Evolutionary conservation across 2,329 filamentous ascomycete genomes (phyloP).

Genomic region (Fusarium cicatricum): DNA sequence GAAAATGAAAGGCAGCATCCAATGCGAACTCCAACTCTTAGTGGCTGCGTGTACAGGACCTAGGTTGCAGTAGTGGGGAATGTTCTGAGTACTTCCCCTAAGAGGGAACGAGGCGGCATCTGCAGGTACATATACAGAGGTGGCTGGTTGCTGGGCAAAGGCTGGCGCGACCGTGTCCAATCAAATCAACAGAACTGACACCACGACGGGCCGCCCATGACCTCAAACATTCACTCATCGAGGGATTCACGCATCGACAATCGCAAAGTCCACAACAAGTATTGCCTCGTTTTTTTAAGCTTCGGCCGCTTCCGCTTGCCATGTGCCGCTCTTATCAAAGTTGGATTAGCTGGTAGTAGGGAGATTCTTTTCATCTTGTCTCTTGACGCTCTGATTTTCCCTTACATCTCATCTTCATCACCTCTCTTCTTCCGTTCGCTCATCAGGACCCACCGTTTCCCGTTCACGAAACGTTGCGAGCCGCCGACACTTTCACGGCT

Average conservation of each 20-base stretch:
- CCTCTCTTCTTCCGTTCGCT: constrained; percentile 22
- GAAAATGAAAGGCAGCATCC: no score
- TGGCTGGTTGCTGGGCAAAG: constrained; percentile 39
- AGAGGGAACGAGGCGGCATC: no score
- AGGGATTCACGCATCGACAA: constrained; percentile 11
- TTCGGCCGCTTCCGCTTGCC: constrained; percentile 33
- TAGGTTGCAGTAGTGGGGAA: no score
- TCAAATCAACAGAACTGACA: background rate
- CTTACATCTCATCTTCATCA: constrained; percentile 13
- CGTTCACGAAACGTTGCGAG: constrained; percentile 38
- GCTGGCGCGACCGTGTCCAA: background rate
- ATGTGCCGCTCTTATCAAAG: constrained; percentile 35
- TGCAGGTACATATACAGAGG: constrained; percentile 19
- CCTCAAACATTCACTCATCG: constrained; percentile 28
- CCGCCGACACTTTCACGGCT: constrained; percentile 32
- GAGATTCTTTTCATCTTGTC: constrained; percentile 18
- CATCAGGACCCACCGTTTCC: constrained; percentile 35
- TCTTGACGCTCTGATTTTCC: constrained; percentile 12
- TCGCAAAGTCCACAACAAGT: constrained; percentile 14
- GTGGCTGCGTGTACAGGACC: no score
- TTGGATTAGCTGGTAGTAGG: constrained; percentile 37
- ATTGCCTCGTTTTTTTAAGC: constrained; percentile 20
- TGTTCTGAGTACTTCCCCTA: no score
- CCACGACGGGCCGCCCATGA: constrained; percentile 8
- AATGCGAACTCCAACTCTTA: no score